Conservation (phyloP, 1,139 yeast genomes). For the Trichomonascaceae sp. region DNA sequence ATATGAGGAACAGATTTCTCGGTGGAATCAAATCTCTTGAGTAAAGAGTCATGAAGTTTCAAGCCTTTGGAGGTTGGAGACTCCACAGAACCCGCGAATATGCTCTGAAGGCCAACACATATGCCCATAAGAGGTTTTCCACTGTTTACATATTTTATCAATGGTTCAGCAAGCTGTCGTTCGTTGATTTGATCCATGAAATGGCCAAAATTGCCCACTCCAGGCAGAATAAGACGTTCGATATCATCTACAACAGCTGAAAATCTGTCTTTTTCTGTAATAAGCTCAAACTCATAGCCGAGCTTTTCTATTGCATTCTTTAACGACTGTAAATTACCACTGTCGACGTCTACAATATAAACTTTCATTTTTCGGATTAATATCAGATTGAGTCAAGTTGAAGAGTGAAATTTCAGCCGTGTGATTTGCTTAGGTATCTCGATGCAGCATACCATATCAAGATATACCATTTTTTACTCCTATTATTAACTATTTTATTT, state of each 20-base stretch:
- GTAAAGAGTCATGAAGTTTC: constrained; percentile 42
- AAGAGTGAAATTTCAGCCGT: not conserved
- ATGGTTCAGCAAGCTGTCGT: constrained; percentile 59
- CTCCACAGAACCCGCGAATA: constrained; percentile 72
- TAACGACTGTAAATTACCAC: constrained; percentile 87
- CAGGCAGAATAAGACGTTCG: constrained; percentile 54
- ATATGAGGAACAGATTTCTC: constrained; percentile 90
- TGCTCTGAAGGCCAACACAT: constrained; percentile 89
- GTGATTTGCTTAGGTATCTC: not conserved
- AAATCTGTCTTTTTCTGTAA: constrained; percentile 30
- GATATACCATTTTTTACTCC: not conserved
- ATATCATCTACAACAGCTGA: constrained; percentile 26
- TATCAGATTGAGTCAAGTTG: constrained; percentile 1
- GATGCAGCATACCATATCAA: not conserved
- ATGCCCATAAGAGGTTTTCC: constrained; percentile 92
- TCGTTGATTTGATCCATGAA: constrained; percentile 65
- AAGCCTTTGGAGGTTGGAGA: constrained; percentile 58
- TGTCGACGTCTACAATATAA: constrained; percentile 85
- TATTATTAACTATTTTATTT: not conserved
- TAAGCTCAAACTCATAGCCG: constrained; percentile 53
- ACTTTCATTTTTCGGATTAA: constrained; percentile 33
- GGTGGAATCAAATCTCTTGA: constrained; percentile 53
- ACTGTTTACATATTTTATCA: constrained; percentile 55
- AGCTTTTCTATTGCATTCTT: constrained; percentile 75
- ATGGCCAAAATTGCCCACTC: constrained; percentile 96